These are phyloP conservation scores for Colletotrichum navitas DNA, from an alignment of 2,329 filamentous ascomycete species.

Conservation along the genomic window DNA sequence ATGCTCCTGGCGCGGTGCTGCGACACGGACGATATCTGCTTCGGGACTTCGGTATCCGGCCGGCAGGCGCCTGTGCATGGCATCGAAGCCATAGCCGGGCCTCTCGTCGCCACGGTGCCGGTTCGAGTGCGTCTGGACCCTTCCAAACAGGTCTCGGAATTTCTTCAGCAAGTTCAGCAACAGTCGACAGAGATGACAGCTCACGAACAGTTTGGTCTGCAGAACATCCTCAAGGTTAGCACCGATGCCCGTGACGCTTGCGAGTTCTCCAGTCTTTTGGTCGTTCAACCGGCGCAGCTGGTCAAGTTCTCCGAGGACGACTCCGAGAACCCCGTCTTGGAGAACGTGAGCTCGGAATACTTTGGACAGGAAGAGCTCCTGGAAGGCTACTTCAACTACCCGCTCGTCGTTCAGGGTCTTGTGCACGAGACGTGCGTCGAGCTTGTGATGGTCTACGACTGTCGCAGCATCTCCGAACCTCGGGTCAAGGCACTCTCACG, in stretches of 20 bases:
- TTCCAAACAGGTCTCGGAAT: slow-evolving; percentile 37
- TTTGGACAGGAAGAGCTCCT: slow-evolving; percentile 16
- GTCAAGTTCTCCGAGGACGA: slow-evolving; percentile 21
- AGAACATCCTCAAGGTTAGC: slow-evolving; percentile 43
- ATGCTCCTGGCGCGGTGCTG: slow-evolving; percentile 43
- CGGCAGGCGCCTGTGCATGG: slow-evolving; percentile 44
- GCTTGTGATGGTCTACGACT: slow-evolving; percentile 13
- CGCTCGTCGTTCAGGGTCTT: slow-evolving; percentile 8
- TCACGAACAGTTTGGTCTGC: slow-evolving; percentile 44
- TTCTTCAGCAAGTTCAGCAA: slow-evolving; percentile 43
- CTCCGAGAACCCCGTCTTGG: background rate
- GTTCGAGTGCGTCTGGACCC: slow-evolving; percentile 32
- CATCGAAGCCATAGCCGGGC: slow-evolving; percentile 45
- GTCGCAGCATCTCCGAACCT: background rate
- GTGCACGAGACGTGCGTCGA: slow-evolving; percentile 8
- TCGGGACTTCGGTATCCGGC: slow-evolving; percentile 46
- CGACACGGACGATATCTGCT: slow-evolving; percentile 44
- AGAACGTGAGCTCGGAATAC: slow-evolving; percentile 9
- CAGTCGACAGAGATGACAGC: slow-evolving; percentile 39
- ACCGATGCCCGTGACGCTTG: slow-evolving; percentile 36
- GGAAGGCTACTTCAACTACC: slow-evolving; percentile 25
- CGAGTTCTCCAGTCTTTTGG: slow-evolving; percentile 24
- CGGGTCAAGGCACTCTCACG: slow-evolving; percentile 20
- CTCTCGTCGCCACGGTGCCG: slow-evolving; percentile 45
- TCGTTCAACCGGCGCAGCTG: slow-evolving; percentile 37